Conservation (phyloP, 371 early-diverging fungal genomes). For the Paraphysoderma sedebokerense region DNA sequence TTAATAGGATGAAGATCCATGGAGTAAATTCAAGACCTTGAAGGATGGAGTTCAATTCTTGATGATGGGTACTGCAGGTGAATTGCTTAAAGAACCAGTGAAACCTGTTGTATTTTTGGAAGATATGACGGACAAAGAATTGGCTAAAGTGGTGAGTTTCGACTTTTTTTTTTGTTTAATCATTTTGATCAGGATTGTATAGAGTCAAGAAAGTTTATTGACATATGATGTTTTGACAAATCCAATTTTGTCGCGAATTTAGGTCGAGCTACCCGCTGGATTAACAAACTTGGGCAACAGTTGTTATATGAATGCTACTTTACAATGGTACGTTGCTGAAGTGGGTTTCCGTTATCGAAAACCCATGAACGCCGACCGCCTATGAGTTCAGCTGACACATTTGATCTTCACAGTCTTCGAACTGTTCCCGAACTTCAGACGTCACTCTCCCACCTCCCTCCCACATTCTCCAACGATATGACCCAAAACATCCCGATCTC, state of each 20-base stretch:
- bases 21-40: slow-evolving; percentile 27
- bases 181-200: too few relatives aligned
- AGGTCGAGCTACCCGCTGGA: too few relatives aligned
- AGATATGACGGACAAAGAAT: slow-evolving; percentile 75
- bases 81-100: slow-evolving; percentile 54
- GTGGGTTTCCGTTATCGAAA: too few relatives aligned
- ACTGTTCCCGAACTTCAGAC: slow-evolving; percentile 67
- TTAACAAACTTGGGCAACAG: slow-evolving; percentile 43
- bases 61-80: slow-evolving; percentile 94
- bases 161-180: background rate
- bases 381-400: too few relatives aligned
- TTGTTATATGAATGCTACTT: slow-evolving; percentile 94
- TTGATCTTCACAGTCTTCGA: too few relatives aligned
- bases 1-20: slow-evolving; percentile 51
- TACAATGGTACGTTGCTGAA: too few relatives aligned
- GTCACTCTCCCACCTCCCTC: slow-evolving; percentile 20
- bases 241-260: too few relatives aligned
- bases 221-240: too few relatives aligned
- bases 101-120: slow-evolving; percentile 62
- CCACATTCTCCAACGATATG: background rate
- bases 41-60: slow-evolving; percentile 6
- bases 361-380: too few relatives aligned
- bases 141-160: slow-evolving; percentile 55
- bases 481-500: slow-evolving; percentile 40
- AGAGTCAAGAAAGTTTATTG: too few relatives aligned